Percentiles rank a stretch among this genome's conserved stretches.
Conservation (phyloP, 2,329 filamentous ascomycete genomes). For the Diaporthe caulivora region DNA sequence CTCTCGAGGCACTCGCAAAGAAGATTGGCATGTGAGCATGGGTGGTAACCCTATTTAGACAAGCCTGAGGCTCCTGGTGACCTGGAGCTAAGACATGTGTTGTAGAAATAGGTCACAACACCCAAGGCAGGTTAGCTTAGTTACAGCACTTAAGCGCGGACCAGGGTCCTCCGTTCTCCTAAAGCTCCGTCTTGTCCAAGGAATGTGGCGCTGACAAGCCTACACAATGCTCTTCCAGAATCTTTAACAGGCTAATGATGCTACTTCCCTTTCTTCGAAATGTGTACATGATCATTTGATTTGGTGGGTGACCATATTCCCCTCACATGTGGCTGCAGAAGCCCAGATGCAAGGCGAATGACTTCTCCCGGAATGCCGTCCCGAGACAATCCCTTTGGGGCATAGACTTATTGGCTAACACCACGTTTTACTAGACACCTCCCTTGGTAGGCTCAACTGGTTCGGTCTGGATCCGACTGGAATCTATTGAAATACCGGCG, state of each 20-base stretch:
- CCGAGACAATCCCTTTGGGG: slow-evolving; percentile 15
- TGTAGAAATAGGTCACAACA: background rate
- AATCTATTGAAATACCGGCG: slow-evolving; percentile 21
- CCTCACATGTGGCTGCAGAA: slow-evolving; percentile 7
- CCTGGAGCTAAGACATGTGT: slow-evolving; percentile 1
- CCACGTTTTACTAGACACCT: background rate
- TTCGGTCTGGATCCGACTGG: background rate
- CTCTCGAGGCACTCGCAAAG: slow-evolving; percentile 22
- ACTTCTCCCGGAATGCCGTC: slow-evolving; percentile 15
- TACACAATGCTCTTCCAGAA: slow-evolving; percentile 9
- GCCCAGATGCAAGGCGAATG: background rate
- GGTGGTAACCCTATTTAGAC: background rate
- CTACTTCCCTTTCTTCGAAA: slow-evolving; percentile 9
- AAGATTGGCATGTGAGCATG: slow-evolving; percentile 29
- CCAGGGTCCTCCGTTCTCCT: slow-evolving; percentile 11
- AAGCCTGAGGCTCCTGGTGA: background rate
- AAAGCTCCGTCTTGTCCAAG: slow-evolving; percentile 9
- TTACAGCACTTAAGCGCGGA: slow-evolving; percentile 19
- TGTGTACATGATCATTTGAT: background rate
- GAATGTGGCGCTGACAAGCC: slow-evolving; percentile 18
- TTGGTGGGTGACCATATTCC: background rate
- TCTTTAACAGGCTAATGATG: slow-evolving; percentile 1
- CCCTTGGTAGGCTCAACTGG: slow-evolving; percentile 16
- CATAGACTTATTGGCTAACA: background rate
- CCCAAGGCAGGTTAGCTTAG: slow-evolving; percentile 11